These are phyloP conservation scores for Pneumocystis carinii DNA, from an alignment of 1,139 yeast species.

Conservation along the genomic window DNA sequence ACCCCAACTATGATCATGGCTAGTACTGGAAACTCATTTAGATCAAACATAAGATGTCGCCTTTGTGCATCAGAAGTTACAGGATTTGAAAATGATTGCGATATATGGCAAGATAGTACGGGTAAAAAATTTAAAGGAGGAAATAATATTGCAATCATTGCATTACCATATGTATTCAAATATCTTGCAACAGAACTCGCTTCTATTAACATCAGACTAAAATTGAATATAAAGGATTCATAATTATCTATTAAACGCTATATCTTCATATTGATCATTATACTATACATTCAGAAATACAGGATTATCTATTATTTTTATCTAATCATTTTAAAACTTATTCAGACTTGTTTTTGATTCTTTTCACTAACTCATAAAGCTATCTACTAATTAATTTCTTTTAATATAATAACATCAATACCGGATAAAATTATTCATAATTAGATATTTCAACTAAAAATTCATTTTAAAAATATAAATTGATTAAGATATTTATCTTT, in stretches of 20 bases:
- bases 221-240: background rate
- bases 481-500: too few species aligned
- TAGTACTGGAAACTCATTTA: slow-evolving; percentile 36
- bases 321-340: too few species aligned
- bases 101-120: slow-evolving; percentile 94
- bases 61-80: slow-evolving; percentile 54
- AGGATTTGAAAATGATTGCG: slow-evolving; percentile 34
- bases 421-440: too few species aligned
- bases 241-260: background rate
- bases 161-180: slow-evolving; percentile 90
- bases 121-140: slow-evolving; percentile 90
- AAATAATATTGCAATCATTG: slow-evolving; percentile 78
- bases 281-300: background rate
- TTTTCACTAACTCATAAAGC: too few species aligned
- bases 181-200: slow-evolving; percentile 89
- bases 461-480: too few species aligned
- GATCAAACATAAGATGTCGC: slow-evolving; percentile 72
- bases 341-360: too few species aligned
- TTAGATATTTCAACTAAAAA: too few species aligned
- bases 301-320: too few species aligned
- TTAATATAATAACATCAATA: too few species aligned
- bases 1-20: slow-evolving; percentile 84
- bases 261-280: background rate
- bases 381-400: too few species aligned
- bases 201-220: slow-evolving; percentile 81